phyloP scores from a whole-genome alignment of 2,329 filamentous ascomycete species.

The Berkeleyomyces basicola region DNA sequence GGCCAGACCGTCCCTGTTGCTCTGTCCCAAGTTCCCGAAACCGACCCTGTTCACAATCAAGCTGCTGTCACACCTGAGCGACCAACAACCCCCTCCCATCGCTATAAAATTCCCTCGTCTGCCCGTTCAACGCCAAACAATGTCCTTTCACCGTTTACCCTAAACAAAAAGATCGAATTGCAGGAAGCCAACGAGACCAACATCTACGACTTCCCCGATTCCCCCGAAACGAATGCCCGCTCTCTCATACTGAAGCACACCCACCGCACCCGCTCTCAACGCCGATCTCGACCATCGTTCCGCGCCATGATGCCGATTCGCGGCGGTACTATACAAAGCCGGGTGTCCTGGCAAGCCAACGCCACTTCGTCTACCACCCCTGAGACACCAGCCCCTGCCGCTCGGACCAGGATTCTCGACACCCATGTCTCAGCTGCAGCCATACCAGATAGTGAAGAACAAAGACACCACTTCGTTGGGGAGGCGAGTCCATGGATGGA shows the following conservation, averaged over 20 bases:
- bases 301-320: neutral
- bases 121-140: neutral
- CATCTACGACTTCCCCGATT: slow-evolving; percentile 11
- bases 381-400: slow-evolving; percentile 13
- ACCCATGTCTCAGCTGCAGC: slow-evolving; percentile 7
- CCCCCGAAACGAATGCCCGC: slow-evolving; percentile 5
- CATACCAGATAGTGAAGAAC: neutral
- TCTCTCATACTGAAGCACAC: slow-evolving; percentile 2
- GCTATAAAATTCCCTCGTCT: neutral
- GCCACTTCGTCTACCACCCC: slow-evolving; percentile 7
- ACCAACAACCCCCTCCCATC: slow-evolving; percentile 4
- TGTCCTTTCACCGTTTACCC: neutral
- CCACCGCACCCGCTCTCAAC: neutral
- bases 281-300: neutral
- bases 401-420: slow-evolving; percentile 9
- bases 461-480: neutral
- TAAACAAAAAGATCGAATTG: neutral
- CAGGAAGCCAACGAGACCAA: neutral
- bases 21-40: neutral
- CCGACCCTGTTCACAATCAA: neutral
- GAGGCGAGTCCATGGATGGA: slow-evolving; percentile 12
- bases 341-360: neutral
- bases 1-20: neutral
- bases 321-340: slow-evolving; percentile 1
- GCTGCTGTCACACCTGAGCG: neutral